Percentiles rank a stretch among this genome's conserved stretches.
Evolutionary conservation across 2,329 filamentous ascomycete genomes (phyloP).

Genomic region (Pseudogymnoascus verrucosus): DNA sequence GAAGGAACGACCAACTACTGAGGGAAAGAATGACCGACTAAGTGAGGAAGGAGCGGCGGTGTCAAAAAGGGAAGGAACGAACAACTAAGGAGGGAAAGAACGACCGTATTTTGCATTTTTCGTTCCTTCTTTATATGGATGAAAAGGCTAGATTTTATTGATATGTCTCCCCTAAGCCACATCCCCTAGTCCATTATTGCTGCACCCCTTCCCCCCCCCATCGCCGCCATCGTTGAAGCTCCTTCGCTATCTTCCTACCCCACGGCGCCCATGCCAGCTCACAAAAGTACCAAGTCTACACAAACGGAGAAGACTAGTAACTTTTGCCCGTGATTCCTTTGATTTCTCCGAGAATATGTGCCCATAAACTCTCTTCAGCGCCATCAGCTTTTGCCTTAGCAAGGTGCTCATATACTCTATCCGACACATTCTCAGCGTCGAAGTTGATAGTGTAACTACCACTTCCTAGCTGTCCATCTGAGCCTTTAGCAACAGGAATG

Average conservation of each 20-base stretch:
- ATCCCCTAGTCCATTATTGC: too few species aligned
- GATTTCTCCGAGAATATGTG: background rate
- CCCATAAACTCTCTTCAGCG: background rate
- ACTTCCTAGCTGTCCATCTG: slow-evolving; percentile 25
- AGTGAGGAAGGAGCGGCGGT: background rate
- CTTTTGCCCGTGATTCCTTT: background rate
- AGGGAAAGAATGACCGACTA: background rate
- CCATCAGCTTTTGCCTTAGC: background rate
- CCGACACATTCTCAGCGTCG: background rate
- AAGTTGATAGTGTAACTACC: slow-evolving; percentile 17
- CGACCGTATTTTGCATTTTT: too few species aligned
- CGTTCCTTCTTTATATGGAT: too few species aligned
- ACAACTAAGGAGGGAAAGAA: background rate
- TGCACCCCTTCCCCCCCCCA: too few species aligned
- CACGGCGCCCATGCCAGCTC: too few species aligned
- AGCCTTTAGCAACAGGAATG: slow-evolving; percentile 18
- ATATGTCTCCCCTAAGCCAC: too few species aligned
- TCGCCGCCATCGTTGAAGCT: too few species aligned
- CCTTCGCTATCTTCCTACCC: too few species aligned
- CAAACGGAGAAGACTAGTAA: background rate
- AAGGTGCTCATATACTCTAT: background rate
- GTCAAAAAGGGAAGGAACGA: background rate
- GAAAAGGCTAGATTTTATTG: too few species aligned
- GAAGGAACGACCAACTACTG: background rate
- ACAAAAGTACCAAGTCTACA: background rate